Base-by-base conservation (phyloP, 257 asterid species). In the Echium plantagineum region DNA sequence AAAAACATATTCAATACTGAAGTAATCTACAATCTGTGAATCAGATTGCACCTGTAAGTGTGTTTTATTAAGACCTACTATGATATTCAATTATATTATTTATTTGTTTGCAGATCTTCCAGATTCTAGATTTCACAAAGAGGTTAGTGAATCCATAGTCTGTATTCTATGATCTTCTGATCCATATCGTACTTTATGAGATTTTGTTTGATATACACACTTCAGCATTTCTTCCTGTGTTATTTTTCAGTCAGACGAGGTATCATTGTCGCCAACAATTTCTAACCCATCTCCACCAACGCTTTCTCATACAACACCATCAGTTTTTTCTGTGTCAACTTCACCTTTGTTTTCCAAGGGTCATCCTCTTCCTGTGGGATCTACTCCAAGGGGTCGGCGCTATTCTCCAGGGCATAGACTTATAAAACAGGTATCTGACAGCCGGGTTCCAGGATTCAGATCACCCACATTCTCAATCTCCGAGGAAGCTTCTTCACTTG, bases 381-480 rank as follows among this genome's bases (percentile, higher is more conserved):
- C 83, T 0, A 89, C 89, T 69, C 90, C 91, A 52, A 85, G 89
- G 71, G 67, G 85, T 90, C 82, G 78, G 51, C 79, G 77, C 55
- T 76, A 68, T 60, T 89, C 99, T 59, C 94, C 97, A 9, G 79
- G 86, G 21, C 86, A 81, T 71, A 80, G 64, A 60, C 79, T 84
- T 26, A 52, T 71, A 20, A 83, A 85, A 48, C 97, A 83, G 58
- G 94, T 78, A 31, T 86, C 98, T 28, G 98, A 86, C 61, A 78
- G 85, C 74, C 82, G 78, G 54, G 69, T 82, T 55, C 83, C 89
- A 8, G 81, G 79, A 17, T 72, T 74, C 76, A 86, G 87, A 68
- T 84, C 93, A 21, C 94, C 88, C 31, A 71, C 87, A 51, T 75
- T 80, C 72, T 89, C 95, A 35, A 76, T 84, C 74, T 82, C 94